Percentiles rank a stretch among this genome's conserved stretches.
Conservation (phyloP, 1,284 basidiomycete genomes). For the Anthracocystis setariae region DNA sequence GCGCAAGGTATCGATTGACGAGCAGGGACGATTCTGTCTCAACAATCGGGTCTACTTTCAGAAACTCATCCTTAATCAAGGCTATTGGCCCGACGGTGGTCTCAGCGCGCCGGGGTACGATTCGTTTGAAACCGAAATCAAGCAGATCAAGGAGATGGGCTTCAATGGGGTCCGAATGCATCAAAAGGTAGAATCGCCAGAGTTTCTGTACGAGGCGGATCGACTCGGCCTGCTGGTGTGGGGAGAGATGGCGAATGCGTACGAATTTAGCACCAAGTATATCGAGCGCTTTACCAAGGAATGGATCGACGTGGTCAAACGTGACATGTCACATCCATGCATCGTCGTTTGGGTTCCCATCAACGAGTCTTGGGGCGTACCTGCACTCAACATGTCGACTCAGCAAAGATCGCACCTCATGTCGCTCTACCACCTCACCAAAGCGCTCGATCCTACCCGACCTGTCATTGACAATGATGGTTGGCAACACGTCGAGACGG, state of each 20-base stretch:
- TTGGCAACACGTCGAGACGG: constrained; percentile 50
- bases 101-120: constrained; percentile 30
- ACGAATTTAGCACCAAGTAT: constrained; percentile 39
- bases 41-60: constrained; percentile 54
- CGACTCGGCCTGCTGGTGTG: constrained; percentile 49
- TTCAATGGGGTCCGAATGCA: constrained; percentile 52
- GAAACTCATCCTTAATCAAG: constrained; percentile 50
- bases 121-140: constrained; percentile 32
- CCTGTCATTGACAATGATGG: constrained; percentile 51
- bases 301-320: constrained; percentile 47
- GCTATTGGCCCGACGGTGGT: constrained; percentile 45
- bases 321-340: constrained; percentile 50
- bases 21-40: constrained; percentile 44
- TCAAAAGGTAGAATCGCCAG: constrained; percentile 46
- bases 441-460: constrained; percentile 43
- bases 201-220: constrained; percentile 43
- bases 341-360: constrained; percentile 53
- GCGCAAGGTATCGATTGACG: constrained; percentile 51
- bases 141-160: constrained; percentile 46
- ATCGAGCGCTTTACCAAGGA: constrained; percentile 42
- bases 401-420: constrained; percentile 38
- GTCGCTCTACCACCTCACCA: constrained; percentile 46
- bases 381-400: constrained; percentile 24
- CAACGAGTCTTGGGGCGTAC: constrained; percentile 52
- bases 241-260: constrained; percentile 55